Percentiles rank a stretch among this genome's conserved stretches.
phyloP scores from a whole-genome alignment of 352 stramenopile species.

The Blastocystis sp. region DNA sequence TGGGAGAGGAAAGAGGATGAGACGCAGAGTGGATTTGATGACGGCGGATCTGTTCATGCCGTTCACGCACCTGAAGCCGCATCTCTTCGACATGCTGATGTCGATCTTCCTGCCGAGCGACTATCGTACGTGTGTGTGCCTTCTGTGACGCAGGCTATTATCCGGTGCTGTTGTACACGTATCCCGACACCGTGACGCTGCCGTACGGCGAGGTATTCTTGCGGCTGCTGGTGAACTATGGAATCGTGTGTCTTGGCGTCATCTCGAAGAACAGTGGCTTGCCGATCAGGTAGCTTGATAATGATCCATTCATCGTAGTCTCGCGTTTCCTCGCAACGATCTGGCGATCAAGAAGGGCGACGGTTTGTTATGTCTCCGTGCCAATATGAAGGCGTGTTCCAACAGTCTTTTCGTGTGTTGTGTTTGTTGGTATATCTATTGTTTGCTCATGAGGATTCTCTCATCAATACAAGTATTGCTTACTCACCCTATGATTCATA shows the following conservation, averaged over 20 bases:
- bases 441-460: not conserved
- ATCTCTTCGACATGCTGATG: slow-evolving; percentile 39
- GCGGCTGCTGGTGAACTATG: not conserved
- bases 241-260: slow-evolving; percentile 42
- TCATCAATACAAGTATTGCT: too few relatives aligned
- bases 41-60: slow-evolving; percentile 7
- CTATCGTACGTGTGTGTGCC: not conserved
- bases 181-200: not conserved
- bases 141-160: not conserved
- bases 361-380: slow-evolving; percentile 11
- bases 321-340: slow-evolving; percentile 29
- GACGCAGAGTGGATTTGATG: not conserved
- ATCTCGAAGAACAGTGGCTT: slow-evolving; percentile 38
- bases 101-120: slow-evolving; percentile 42
- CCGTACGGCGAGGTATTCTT: slow-evolving; percentile 42
- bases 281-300: not conserved
- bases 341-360: not conserved
- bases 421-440: not conserved
- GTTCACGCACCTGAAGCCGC: slow-evolving; percentile 10
- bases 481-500: too few relatives aligned
- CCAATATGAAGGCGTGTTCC: not conserved
- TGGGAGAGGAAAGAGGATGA: not conserved
- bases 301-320: not conserved
- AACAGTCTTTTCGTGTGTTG: not conserved
- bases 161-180: not conserved